Conservation (phyloP, 2,329 filamentous ascomycete species). For the Sporothrix phasma region DNA sequence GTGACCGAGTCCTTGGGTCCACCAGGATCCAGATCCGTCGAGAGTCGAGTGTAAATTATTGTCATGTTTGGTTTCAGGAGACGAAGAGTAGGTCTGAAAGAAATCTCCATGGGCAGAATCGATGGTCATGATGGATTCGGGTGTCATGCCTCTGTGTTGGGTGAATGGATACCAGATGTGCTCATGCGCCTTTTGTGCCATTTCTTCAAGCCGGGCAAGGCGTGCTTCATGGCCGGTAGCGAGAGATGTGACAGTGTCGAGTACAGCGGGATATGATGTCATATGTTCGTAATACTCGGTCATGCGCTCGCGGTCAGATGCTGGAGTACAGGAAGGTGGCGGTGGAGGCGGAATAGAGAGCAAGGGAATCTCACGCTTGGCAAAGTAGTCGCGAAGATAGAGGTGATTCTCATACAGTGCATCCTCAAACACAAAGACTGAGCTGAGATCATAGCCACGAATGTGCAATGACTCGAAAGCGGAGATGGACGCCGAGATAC, state of each 20-base stretch:
- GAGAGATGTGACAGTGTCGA: conserved; percentile 34
- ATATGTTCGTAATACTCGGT: conserved; percentile 49
- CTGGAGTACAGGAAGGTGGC: conserved; percentile 27
- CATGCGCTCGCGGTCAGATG: conserved; percentile 49
- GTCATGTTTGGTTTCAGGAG: background rate
- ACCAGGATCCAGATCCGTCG: conserved; percentile 82
- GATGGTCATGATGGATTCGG: conserved; percentile 59
- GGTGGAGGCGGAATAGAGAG: conserved; percentile 54
- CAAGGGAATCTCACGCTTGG: conserved; percentile 44
- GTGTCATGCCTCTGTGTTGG: conserved; percentile 57
- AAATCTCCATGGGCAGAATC: conserved; percentile 73
- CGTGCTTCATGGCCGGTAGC: conserved; percentile 38
- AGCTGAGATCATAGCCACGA: conserved; percentile 68
- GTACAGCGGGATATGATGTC: conserved; percentile 34
- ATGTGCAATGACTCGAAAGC: conserved; percentile 69
- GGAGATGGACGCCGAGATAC: conserved; percentile 70
- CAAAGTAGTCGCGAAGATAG: conserved; percentile 61
- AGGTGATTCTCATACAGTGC: conserved; percentile 55
- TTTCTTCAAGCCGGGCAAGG: conserved; percentile 47
- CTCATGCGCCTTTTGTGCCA: conserved; percentile 50
- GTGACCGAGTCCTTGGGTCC: conserved; percentile 81
- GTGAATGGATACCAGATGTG: conserved; percentile 83
- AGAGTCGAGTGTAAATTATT: conserved; percentile 54
- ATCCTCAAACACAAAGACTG: conserved; percentile 59
- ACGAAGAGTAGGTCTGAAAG: conserved; percentile 47